Percentiles rank a stretch among this genome's conserved stretches.
phyloP scores from a whole-genome alignment of 208 protist species.

The Acanthamoeba lenticulata region DNA sequence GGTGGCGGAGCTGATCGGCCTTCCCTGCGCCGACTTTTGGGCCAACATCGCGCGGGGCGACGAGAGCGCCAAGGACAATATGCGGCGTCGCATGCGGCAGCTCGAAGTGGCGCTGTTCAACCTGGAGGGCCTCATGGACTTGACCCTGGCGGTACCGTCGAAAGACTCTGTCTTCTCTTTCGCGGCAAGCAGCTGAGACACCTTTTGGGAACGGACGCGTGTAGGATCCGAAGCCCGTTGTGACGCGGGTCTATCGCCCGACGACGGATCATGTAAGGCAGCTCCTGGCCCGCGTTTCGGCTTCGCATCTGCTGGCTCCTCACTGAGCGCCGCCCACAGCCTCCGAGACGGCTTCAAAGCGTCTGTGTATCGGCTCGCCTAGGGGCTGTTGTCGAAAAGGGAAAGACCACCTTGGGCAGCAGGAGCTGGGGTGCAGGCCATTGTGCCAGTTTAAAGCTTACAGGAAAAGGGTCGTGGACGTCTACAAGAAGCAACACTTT shows the following conservation, averaged over 20 bases:
- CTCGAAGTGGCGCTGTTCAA: constrained; percentile 36
- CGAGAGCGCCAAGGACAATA: neutral
- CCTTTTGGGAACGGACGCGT: neutral
- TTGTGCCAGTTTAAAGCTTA: too few relatives aligned
- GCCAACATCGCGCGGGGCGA: neutral
- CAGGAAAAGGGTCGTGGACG: too few relatives aligned
- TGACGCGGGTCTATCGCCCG: neutral
- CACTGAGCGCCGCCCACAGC: too few relatives aligned
- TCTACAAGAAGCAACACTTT: too few relatives aligned
- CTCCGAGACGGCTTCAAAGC: too few relatives aligned
- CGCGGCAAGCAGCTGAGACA: neutral
- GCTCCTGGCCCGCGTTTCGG: neutral
- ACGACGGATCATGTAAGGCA: neutral
- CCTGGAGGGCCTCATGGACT: constrained; percentile 52
- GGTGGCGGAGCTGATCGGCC: neutral
- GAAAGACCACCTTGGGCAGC: too few relatives aligned
- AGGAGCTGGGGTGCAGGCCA: too few relatives aligned
- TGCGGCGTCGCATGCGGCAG: constrained; percentile 30
- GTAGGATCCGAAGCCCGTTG: neutral
- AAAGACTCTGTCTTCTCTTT: neutral
- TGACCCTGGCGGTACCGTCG: neutral
- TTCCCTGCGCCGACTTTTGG: neutral
- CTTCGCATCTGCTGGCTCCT: too few relatives aligned
- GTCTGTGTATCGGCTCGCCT: too few relatives aligned
- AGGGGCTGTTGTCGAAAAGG: too few relatives aligned